A percentile compares a stretch with the other conserved stretches of the same genome.
These are phyloP conservation scores for Xanthoparmelia taractica DNA, from an alignment of 495 filamentous ascomycete species.

Conservation along the genomic window DNA sequence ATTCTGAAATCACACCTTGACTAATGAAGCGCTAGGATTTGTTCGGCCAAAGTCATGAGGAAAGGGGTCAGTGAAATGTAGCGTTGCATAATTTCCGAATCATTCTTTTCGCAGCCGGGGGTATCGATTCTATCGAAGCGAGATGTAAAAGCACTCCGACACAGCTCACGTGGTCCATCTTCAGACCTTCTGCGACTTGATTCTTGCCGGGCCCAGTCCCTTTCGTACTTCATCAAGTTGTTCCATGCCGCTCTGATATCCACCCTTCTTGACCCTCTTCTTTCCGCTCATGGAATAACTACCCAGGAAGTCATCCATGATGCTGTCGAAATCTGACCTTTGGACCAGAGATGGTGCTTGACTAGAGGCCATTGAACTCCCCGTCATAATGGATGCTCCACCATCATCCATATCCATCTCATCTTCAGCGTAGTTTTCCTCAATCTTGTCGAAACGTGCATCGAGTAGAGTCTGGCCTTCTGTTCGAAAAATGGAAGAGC, in stretches of 20 bases:
- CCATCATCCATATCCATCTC: conserved; percentile 51
- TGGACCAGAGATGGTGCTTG: conserved; percentile 40
- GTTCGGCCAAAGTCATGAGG: background rate
- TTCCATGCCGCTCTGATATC: conserved; percentile 68
- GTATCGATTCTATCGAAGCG: conserved; percentile 11
- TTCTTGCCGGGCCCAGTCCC: conserved; percentile 65
- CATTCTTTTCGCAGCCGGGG: background rate
- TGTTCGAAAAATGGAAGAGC: conserved; percentile 77
- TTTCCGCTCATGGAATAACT: conserved; percentile 69
- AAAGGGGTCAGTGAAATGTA: background rate
- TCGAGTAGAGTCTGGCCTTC: conserved; percentile 84
- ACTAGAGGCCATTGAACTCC: conserved; percentile 41
- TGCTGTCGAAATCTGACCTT: conserved; percentile 68
- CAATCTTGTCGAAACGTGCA: conserved; percentile 82
- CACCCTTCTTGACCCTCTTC: conserved; percentile 75
- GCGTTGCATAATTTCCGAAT: background rate
- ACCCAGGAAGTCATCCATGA: conserved; percentile 90
- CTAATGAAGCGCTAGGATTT: no score
- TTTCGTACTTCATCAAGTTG: conserved; percentile 86
- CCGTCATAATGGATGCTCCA: conserved; percentile 46
- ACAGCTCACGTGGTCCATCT: background rate
- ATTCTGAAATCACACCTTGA: no score
- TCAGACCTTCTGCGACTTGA: conserved; percentile 27
- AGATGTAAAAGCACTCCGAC: background rate
- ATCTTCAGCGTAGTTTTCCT: conserved; percentile 74